phyloP scores from a whole-genome alignment of 768 basidiomycete genomes.

The Phylloporus rhodoxanthus region DNA sequence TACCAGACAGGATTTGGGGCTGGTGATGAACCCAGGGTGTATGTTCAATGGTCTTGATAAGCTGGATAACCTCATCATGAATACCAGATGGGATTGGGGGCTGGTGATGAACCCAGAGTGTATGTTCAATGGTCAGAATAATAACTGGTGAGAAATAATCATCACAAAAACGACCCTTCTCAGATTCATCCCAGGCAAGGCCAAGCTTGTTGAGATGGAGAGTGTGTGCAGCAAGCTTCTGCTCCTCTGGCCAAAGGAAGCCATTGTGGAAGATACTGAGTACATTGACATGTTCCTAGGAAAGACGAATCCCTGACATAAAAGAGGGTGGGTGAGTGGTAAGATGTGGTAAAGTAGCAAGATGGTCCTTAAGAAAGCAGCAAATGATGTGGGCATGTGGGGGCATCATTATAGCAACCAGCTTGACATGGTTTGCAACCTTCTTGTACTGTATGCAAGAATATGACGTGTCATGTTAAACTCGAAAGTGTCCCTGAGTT shows the following conservation, averaged over 20 bases:
- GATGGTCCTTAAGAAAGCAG: constrained; percentile 32
- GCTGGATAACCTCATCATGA: constrained; percentile 16
- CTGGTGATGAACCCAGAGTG: constrained; percentile 28
- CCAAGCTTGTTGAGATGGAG: constrained; percentile 28
- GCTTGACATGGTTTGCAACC: constrained; percentile 28
- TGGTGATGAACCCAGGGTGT: constrained; percentile 29
- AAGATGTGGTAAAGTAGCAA: constrained; percentile 20
- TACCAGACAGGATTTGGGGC: constrained; percentile 28
- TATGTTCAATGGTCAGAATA: constrained; percentile 33
- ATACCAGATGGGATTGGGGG: constrained; percentile 29
- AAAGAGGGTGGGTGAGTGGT: not conserved
- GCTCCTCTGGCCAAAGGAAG: constrained; percentile 5
- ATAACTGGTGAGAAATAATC: constrained; percentile 32
- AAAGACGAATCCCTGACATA: not conserved
- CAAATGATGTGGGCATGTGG: constrained; percentile 30
- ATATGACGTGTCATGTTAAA: not conserved
- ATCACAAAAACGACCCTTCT: constrained; percentile 31
- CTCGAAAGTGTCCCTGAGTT: not conserved
- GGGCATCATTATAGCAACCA: constrained; percentile 25
- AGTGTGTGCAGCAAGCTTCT: constrained; percentile 11
- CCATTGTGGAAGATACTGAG: not conserved
- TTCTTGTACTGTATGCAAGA: constrained; percentile 34
- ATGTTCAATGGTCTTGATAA: constrained; percentile 36
- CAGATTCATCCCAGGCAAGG: constrained; percentile 36
- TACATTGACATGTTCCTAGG: not conserved